Percentiles rank a stretch among this genome's conserved stretches.
phyloP scores from a whole-genome alignment of 2,329 filamentous ascomycete species.

The Paecilomyces sp. region DNA sequence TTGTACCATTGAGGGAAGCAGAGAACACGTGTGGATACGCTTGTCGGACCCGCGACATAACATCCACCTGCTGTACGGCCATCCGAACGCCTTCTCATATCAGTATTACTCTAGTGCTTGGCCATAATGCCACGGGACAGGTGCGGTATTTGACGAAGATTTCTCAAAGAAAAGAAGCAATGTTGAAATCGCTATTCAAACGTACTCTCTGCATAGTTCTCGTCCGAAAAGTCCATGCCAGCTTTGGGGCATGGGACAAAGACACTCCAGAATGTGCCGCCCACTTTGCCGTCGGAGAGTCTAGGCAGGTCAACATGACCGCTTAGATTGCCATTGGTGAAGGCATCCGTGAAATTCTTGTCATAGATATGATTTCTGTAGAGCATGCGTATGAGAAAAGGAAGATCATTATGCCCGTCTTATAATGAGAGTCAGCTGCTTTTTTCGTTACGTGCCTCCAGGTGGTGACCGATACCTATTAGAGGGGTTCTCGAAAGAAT shows the following conservation, averaged over 20 bases:
- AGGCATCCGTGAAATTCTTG: conserved; percentile 64
- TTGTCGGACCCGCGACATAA: conserved; percentile 26
- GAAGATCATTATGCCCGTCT: conserved; percentile 89
- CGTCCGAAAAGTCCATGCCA: conserved; percentile 65
- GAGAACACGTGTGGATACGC: conserved; percentile 44
- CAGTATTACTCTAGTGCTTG: neutral
- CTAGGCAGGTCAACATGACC: conserved; percentile 75
- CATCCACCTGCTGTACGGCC: conserved; percentile 30
- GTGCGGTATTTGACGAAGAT: neutral
- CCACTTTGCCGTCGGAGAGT: conserved; percentile 56
- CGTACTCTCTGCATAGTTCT: conserved; percentile 61
- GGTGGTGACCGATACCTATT: conserved; percentile 30
- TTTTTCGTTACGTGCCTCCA: neutral
- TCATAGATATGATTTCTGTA: conserved; percentile 75
- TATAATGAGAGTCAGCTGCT: conserved; percentile 1
- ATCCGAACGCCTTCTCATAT: conserved; percentile 18
- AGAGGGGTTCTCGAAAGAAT: conserved; percentile 43
- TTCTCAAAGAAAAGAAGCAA: neutral
- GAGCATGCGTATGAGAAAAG: conserved; percentile 59
- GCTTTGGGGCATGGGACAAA: conserved; percentile 70
- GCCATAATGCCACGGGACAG: neutral
- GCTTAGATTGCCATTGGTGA: conserved; percentile 61
- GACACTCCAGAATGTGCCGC: conserved; percentile 91
- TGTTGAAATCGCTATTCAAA: neutral
- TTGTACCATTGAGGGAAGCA: conserved; percentile 49